Conservation (phyloP, 495 filamentous ascomycete species). For the Podospora tetraspora region DNA sequence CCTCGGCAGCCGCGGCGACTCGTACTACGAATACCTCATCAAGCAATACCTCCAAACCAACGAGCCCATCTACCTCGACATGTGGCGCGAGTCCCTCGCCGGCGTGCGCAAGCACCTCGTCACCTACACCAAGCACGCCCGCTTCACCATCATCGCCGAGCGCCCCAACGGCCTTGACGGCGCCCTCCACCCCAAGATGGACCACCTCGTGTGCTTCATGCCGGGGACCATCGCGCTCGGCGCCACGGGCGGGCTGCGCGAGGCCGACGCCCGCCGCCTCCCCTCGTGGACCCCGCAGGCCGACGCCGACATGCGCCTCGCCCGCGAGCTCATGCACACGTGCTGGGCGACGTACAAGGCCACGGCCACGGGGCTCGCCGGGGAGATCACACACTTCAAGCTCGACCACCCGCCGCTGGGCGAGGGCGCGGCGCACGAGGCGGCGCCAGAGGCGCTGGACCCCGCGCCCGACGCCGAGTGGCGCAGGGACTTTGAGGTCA, state of each 20-base stretch:
- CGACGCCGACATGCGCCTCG: slow-evolving; percentile 80
- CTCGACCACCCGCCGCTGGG: slow-evolving; percentile 57
- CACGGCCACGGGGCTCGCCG: slow-evolving; percentile 81
- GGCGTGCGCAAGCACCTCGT: slow-evolving; percentile 90
- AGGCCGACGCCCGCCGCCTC: slow-evolving; percentile 67
- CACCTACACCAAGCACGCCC: slow-evolving; percentile 73
- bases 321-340: slow-evolving; percentile 86
- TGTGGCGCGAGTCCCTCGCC: slow-evolving; percentile 83
- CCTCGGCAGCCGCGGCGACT: slow-evolving; percentile 88
- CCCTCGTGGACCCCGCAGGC: slow-evolving; percentile 69
- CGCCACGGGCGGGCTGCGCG: slow-evolving; percentile 69
- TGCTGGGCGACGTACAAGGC: slow-evolving; percentile 95
- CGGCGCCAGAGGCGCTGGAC: slow-evolving; percentile 42
- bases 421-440: slow-evolving; percentile 45
- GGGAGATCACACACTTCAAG: slow-evolving; percentile 88
- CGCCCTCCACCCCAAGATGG: slow-evolving; percentile 80
- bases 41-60: slow-evolving; percentile 95
- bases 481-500: slow-evolving; percentile 72
- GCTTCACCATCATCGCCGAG: slow-evolving; percentile 82
- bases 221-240: slow-evolving; percentile 91
- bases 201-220: slow-evolving; percentile 96
- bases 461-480: slow-evolving; percentile 52
- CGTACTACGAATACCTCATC: slow-evolving; percentile 96
- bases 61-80: slow-evolving; percentile 74
- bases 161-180: slow-evolving; percentile 66